phyloP scores from a whole-genome alignment of 148 eudicot species.

The Suaeda aralocaspica region DNA sequence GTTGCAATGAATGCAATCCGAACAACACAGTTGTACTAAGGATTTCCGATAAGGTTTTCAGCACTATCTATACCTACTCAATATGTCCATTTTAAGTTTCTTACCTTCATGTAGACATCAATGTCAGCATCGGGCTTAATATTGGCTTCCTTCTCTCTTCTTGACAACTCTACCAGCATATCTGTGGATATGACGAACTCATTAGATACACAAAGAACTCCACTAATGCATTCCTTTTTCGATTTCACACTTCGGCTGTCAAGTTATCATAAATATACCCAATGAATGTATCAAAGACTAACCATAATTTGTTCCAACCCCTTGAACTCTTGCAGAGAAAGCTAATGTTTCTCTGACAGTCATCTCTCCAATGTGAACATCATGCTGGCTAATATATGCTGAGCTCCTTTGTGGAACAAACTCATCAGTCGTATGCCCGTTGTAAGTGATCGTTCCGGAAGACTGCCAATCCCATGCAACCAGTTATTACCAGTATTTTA shows the following conservation, averaged over 20 bases:
- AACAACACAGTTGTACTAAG: too few species aligned
- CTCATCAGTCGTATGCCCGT: constrained; percentile 53
- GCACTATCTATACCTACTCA: too few species aligned
- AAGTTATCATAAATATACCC: background rate
- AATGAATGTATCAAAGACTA: constrained; percentile 15
- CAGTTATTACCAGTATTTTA: background rate
- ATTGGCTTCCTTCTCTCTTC: constrained; percentile 64
- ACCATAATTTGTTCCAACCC: constrained; percentile 54
- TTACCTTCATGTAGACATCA: constrained; percentile 66
- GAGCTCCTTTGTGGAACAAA: constrained; percentile 51
- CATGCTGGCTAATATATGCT: constrained; percentile 58
- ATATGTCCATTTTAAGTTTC: background rate
- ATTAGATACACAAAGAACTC: constrained; percentile 11
- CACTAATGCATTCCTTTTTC: background rate
- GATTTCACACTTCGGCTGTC: background rate
- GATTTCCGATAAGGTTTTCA: too few species aligned
- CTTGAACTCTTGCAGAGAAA: constrained; percentile 57
- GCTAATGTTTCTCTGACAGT: constrained; percentile 61
- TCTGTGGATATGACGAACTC: constrained; percentile 33
- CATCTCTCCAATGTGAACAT: constrained; percentile 54
- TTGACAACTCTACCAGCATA: constrained; percentile 52
- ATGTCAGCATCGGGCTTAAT: constrained; percentile 66
- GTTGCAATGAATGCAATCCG: background rate
- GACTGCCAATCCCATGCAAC: constrained; percentile 20
- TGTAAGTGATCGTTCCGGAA: constrained; percentile 43